A percentile compares a stretch with the other conserved stretches of the same genome.
Evolutionary conservation across 2,329 filamentous ascomycete genomes (phyloP).

Genomic region (Penicillium palitans): DNA sequence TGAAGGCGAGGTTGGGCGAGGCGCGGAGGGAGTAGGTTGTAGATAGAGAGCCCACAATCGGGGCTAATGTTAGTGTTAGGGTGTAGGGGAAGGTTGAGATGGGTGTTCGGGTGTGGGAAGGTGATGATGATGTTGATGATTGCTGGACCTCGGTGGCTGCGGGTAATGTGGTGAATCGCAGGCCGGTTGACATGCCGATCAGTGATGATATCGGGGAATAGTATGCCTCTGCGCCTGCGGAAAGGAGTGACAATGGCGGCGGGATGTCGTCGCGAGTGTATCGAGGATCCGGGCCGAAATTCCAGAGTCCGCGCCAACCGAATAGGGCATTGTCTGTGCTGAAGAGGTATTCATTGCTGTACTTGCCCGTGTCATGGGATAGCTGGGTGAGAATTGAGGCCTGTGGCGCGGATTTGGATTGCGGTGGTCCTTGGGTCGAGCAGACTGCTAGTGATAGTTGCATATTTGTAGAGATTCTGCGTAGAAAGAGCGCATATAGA

Average conservation of each 20-base stretch:
- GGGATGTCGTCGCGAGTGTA: slow-evolving; percentile 37
- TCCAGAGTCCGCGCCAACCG: slow-evolving; percentile 86
- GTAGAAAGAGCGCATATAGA: slow-evolving; percentile 81
- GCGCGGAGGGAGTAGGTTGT: slow-evolving; percentile 91
- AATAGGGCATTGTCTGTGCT: slow-evolving; percentile 90
- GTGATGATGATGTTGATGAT: slow-evolving; percentile 19
- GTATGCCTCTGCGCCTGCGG: slow-evolving; percentile 88
- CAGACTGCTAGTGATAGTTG: slow-evolving; percentile 71
- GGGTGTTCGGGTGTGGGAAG: slow-evolving; percentile 30
- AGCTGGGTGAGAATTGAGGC: slow-evolving; percentile 49
- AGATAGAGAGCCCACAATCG: slow-evolving; percentile 88
- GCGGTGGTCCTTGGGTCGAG: slow-evolving; percentile 42
- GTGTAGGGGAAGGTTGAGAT: slow-evolving; percentile 83
- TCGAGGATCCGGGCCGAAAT: slow-evolving; percentile 73
- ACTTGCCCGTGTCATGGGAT: slow-evolving; percentile 77
- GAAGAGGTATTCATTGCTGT: slow-evolving; percentile 84
- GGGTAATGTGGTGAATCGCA: slow-evolving; percentile 82
- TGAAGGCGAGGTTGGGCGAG: slow-evolving; percentile 77
- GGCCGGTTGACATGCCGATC: slow-evolving; percentile 82
- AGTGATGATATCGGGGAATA: slow-evolving; percentile 95
- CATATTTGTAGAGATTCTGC: slow-evolving; percentile 72
- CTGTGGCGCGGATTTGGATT: slow-evolving; percentile 47
- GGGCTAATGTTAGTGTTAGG: slow-evolving; percentile 88
- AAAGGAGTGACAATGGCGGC: slow-evolving; percentile 76
- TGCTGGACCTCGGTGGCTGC: slow-evolving; percentile 46